Conservation (phyloP, 208 protist species). For the Spongospora subterranea region DNA sequence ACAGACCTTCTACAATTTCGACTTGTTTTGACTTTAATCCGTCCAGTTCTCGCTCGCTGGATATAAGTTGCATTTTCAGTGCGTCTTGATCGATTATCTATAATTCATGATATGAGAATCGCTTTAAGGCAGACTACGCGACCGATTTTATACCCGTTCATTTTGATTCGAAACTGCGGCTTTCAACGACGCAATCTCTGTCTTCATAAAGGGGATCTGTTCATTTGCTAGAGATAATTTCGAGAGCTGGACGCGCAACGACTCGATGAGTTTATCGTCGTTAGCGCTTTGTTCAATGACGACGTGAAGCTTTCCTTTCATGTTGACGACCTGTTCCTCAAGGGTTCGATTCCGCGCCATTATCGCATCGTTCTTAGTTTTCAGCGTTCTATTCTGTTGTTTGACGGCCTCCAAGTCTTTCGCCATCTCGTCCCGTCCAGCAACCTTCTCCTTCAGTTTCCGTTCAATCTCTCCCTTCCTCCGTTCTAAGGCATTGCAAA, state of each 20-base stretch:
- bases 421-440: background rate
- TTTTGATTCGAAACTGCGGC: background rate
- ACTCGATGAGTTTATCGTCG: conserved; percentile 28
- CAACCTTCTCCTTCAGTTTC: background rate
- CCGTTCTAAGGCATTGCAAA: background rate
- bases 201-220: background rate
- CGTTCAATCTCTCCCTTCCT: background rate
- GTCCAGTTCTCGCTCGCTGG: background rate
- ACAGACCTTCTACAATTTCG: background rate
- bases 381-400: background rate
- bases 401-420: background rate
- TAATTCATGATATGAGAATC: background rate
- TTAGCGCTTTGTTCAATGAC: background rate
- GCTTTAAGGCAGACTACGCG: background rate
- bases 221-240: background rate
- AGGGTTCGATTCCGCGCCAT: conserved; percentile 19
- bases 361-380: background rate
- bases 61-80: background rate
- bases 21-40: background rate
- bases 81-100: background rate
- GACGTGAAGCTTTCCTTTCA: background rate
- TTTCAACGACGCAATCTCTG: background rate
- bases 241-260: background rate
- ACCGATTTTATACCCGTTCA: background rate
- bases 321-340: background rate